Base-by-base conservation (phyloP, 2,329 filamentous ascomycete species). In the Phialophora expanda region DNA sequence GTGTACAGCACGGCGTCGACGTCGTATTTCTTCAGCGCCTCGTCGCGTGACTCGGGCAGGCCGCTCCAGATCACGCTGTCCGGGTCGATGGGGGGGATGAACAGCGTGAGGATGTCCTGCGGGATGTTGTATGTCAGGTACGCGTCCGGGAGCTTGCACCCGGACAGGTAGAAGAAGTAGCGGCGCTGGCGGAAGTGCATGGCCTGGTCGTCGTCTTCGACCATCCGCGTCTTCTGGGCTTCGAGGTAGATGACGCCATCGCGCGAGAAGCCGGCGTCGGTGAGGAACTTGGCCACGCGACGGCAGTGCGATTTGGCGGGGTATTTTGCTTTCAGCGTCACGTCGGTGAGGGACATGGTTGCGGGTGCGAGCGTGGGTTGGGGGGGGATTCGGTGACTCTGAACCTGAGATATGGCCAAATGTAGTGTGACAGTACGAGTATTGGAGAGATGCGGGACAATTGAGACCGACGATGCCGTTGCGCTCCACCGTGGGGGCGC, bases 41-140 rank as follows among this genome's bases (percentile, higher is more conserved):
- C 90, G 50, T 90, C 85, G 38, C 85, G 80, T 41, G 88, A 91
- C 67, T 96, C 82, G 0, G 94, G 95, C 17, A 98, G 85, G 12
- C 95, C 95, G 30, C 90, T 91, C 94, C 94, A 99, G 75, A 98
- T 92, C 65, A 98, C 93, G 62, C 88, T 89, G 51, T 95, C 91
- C n/a, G 92, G 86, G 72, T 97, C 89, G 73, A 90, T 86, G 17
- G 93, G 91, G 1, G 95, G 94, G 73, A 99, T 94, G 81, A 93
- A 99, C 56, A 99, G 87, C 2, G 89, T 96, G 48, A 93, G 86
- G 72, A 88, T 87, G 70, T 88, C 85, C 56, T 86, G 84, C 54
- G 85, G 82, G 65, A 96, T 89, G 70, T 97, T 89, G 82, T 97
- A 97, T 64, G 89, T 85, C 66, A 92, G 86, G 76, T 89, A 89